phyloP scores from a whole-genome alignment of 768 basidiomycete species.

The Xerocomus potaroensis region DNA sequence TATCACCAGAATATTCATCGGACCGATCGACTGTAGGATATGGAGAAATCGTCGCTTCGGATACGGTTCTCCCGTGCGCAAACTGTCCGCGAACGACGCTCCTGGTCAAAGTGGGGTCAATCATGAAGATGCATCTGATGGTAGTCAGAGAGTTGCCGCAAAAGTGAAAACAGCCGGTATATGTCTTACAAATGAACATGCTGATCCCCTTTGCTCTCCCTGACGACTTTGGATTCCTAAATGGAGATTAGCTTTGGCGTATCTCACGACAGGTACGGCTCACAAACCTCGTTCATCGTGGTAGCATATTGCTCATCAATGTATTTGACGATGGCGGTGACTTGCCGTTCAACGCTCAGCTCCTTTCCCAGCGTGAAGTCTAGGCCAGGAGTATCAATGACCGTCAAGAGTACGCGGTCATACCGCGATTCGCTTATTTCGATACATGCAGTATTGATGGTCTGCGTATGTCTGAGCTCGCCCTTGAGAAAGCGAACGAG shows the following conservation, averaged over 20 bases:
- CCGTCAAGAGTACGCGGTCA: constrained; percentile 73
- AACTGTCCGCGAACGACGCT: constrained; percentile 48
- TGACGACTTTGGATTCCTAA: constrained; percentile 85
- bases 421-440: constrained; percentile 84
- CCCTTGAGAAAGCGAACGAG: constrained; percentile 64
- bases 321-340: constrained; percentile 69
- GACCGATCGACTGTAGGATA: constrained; percentile 47
- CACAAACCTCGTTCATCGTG: constrained; percentile 75
- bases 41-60: constrained; percentile 58
- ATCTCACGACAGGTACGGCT: not conserved
- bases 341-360: constrained; percentile 74
- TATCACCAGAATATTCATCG: constrained; percentile 43
- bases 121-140: constrained; percentile 76
- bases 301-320: constrained; percentile 79
- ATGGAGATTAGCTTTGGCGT: not conserved
- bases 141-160: constrained; percentile 12
- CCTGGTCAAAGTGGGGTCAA: constrained; percentile 69
- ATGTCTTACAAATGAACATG: constrained; percentile 88
- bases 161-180: constrained; percentile 3
- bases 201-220: constrained; percentile 84
- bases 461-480: constrained; percentile 53
- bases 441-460: constrained; percentile 64
- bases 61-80: constrained; percentile 51
- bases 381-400: constrained; percentile 83
- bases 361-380: constrained; percentile 73